Evolutionary conservation across 257 asterid genomes (phyloP).

Genomic region (Voacanga thouarsii): DNA sequence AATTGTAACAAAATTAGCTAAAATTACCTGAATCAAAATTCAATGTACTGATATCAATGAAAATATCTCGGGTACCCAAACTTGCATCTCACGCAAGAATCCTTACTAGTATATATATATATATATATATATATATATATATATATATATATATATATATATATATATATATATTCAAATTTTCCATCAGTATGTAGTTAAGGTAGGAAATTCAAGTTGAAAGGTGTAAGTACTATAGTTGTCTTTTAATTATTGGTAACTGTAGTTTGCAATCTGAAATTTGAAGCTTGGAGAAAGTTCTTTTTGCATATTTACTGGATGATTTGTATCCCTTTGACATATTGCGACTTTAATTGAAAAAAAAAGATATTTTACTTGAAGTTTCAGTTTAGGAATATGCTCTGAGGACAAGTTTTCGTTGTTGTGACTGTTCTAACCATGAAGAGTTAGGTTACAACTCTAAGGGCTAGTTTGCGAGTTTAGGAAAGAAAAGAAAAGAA

Average conservation of each 20-base stretch:
- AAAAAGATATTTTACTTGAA: not conserved
- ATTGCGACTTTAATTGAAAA: not conserved
- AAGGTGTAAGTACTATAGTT: not conserved
- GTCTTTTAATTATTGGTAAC: not conserved
- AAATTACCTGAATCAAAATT: no score
- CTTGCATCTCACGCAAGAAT: no score
- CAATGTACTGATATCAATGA: no score
- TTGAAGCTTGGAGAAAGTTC: not conserved
- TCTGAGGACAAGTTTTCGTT: not conserved
- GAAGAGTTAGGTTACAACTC: not conserved
- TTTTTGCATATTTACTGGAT: not conserved
- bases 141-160: no score
- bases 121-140: no score
- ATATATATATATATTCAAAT: no score
- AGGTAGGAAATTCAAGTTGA: not conserved
- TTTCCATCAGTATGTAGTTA: not conserved
- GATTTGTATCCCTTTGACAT: not conserved
- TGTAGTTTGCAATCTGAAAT: not conserved
- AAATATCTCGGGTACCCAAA: no score
- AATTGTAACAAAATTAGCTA: no score
- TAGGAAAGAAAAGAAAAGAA: no score
- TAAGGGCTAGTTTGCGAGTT: no score
- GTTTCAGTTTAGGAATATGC: conserved; percentile 2
- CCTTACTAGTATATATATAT: no score
- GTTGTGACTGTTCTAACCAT: not conserved